Conservation (phyloP, 306 rosid species). For the Glycine tomentella region DNA sequence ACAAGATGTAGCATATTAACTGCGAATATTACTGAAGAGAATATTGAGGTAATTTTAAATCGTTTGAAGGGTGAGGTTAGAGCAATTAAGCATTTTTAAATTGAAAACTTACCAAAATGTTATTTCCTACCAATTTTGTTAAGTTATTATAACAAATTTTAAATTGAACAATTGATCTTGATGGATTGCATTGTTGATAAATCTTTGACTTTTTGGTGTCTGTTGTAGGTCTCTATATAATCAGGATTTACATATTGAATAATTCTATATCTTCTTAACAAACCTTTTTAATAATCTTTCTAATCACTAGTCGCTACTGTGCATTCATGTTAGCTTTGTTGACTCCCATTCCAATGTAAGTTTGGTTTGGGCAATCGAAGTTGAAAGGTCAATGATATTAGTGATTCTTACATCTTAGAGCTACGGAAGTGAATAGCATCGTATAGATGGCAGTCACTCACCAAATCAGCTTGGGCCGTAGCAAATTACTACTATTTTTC, state of each 20-base stretch:
- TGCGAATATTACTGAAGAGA: too few species aligned
- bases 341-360: neutral
- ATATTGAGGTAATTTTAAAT: too few species aligned
- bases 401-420: neutral
- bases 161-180: neutral
- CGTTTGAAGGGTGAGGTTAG: too few species aligned
- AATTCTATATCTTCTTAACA: slow-evolving; percentile 2
- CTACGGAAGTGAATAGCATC: neutral
- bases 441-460: too few species aligned
- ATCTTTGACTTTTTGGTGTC: slow-evolving; percentile 41
- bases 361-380: neutral
- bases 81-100: slow-evolving; percentile 6
- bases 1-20: too few species aligned
- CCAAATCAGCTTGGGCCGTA: too few species aligned
- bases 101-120: slow-evolving; percentile 21
- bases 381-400: too few species aligned
- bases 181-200: slow-evolving; percentile 7
- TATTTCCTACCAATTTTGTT: neutral
- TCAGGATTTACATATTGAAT: slow-evolving; percentile 17
- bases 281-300: slow-evolving; percentile 35
- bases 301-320: neutral
- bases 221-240: slow-evolving; percentile 20
- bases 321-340: slow-evolving; percentile 21
- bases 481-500: too few species aligned
- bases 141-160: neutral